Evolutionary conservation across 306 rosid genomes (phyloP), one percentile per base, ranked within the genome.

Genomic region (Cicer arietinum): DNA sequence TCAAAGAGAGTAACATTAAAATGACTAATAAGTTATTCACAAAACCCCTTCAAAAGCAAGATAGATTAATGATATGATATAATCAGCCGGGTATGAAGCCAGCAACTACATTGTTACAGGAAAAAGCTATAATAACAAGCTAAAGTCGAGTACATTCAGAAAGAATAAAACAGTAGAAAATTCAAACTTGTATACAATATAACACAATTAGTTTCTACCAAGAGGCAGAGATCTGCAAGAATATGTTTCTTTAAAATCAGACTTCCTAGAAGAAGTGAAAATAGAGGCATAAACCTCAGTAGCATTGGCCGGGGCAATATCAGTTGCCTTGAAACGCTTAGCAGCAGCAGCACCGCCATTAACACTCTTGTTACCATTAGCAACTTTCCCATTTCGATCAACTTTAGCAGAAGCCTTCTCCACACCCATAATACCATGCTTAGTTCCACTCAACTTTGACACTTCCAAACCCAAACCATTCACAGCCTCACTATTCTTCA

Each of bases 181-280:
- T 39, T 10, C 47, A 25, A 76, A 17, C 16, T 43, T 10, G 22
- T 16, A 61, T 37, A 40, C 69, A 62, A 66, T 44, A 76, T 16
- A 67, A 37, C 56, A 67, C 64, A 48, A 82, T 88, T 89, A 94
- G 81, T 90, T 94, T 65, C 97, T 84, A 66, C 99, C 99, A 37
- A 94, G 99, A 1, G 97, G 99, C 8, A 94, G 89, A 46, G 99
- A 92, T 60, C 99, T 86, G 69, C 99, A 94, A 8, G 37, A 13
- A 72, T 0, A 94, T 0, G 95, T 92, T 70, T 92, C 96, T 84
- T 88, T 94, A 72, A 94, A 87, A 7, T 89, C 90, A 5, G 91
- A 84, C 71, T 90, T 92, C 86, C 17, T 94, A 0, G 97, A 90
- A 0, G 99, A 94, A 66, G 96, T 94, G 80, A 94, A 94, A 48